phyloP scores from a whole-genome alignment of 2,329 filamentous ascomycete genomes.

The Penicillium paneum region DNA sequence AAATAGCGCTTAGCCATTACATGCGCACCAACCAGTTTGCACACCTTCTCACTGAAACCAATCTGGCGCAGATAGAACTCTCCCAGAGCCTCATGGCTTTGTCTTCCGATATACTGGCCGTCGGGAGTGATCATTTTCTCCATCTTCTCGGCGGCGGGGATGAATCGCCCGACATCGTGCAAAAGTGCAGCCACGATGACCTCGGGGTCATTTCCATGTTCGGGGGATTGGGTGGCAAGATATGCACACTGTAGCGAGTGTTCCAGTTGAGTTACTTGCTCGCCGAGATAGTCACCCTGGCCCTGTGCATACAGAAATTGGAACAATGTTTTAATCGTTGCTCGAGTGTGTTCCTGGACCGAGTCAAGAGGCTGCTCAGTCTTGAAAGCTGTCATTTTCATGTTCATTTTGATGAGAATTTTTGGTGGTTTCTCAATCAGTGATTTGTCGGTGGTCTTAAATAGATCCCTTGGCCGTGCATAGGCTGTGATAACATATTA shows the following conservation, averaged over 20 bases:
- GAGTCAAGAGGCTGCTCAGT: slow-evolving; percentile 8
- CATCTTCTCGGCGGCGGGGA: slow-evolving; percentile 29
- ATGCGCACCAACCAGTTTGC: slow-evolving; percentile 30
- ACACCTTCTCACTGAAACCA: slow-evolving; percentile 31
- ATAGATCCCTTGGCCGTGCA: not conserved
- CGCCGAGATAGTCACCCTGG: slow-evolving; percentile 29
- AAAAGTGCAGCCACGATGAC: slow-evolving; percentile 30
- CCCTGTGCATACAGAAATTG: slow-evolving; percentile 28
- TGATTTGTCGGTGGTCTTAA: not conserved
- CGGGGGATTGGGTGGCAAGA: slow-evolving; percentile 18
- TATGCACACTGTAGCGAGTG: slow-evolving; percentile 31
- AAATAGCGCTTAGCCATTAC: slow-evolving; percentile 34
- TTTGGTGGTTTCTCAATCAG: not conserved
- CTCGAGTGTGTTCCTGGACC: slow-evolving; percentile 17
- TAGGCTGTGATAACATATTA: not conserved
- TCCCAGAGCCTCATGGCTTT: slow-evolving; percentile 30
- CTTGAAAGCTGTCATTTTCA: slow-evolving; percentile 2
- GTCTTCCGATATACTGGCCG: slow-evolving; percentile 27
- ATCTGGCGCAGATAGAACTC: slow-evolving; percentile 28
- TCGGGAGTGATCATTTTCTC: slow-evolving; percentile 23
- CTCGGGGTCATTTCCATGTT: slow-evolving; percentile 24
- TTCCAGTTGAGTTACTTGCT: slow-evolving; percentile 30
- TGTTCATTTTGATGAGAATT: not conserved
- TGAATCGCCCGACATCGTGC: slow-evolving; percentile 33
- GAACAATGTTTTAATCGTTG: slow-evolving; percentile 25